Percentiles rank a stretch among this genome's conserved stretches.
These are phyloP conservation scores for Brasenia schreberi DNA, from an alignment of 164 flowering plant species.

Conservation along the genomic window DNA sequence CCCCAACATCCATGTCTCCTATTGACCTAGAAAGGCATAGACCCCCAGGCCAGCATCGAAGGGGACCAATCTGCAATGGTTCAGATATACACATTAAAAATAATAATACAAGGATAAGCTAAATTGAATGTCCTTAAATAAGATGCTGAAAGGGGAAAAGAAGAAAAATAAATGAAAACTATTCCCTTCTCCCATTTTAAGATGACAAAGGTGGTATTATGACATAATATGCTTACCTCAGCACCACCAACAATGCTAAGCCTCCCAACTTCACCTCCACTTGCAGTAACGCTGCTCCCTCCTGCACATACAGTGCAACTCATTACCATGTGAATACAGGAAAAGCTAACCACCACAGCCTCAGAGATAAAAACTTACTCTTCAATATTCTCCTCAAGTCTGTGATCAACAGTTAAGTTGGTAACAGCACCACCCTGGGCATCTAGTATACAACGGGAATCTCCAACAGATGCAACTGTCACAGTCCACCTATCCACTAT, in stretches of 20 bases:
- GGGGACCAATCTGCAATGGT: slow-evolving; percentile 33
- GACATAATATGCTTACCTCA: slow-evolving; percentile 24
- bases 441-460: slow-evolving; percentile 83
- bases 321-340: too few species aligned
- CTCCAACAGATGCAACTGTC: slow-evolving; percentile 90
- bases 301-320: slow-evolving; percentile 22
- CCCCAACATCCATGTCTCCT: slow-evolving; percentile 92
- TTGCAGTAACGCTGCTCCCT: slow-evolving; percentile 82
- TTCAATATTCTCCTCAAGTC: slow-evolving; percentile 85
- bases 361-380: slow-evolving; percentile 18
- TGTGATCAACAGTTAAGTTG: slow-evolving; percentile 71
- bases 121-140: too few species aligned
- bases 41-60: slow-evolving; percentile 95
- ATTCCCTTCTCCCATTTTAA: too few species aligned
- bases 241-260: slow-evolving; percentile 69
- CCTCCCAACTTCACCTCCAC: slow-evolving; percentile 95
- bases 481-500: slow-evolving; percentile 87
- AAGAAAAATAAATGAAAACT: too few species aligned
- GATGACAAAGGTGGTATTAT: too few species aligned
- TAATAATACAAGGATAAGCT: too few species aligned
- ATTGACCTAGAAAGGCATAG: slow-evolving; percentile 91
- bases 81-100: too few species aligned
- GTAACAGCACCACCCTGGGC: slow-evolving; percentile 60
- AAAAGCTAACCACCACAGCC: too few species aligned
- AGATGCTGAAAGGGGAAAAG: too few species aligned